These are phyloP conservation scores for Irpex sp. DNA, from an alignment of 1,284 basidiomycete species.

Conservation along the genomic window DNA sequence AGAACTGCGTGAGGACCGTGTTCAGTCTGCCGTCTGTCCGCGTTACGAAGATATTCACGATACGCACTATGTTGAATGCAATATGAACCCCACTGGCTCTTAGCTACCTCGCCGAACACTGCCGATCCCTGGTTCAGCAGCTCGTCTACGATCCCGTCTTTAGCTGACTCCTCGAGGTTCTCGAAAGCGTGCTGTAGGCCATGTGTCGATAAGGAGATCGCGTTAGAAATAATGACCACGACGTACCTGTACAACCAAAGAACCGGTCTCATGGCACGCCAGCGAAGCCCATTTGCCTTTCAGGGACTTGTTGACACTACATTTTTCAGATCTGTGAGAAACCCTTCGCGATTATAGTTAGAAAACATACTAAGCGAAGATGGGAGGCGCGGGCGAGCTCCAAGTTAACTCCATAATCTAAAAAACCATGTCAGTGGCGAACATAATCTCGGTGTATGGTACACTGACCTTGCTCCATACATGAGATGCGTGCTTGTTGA, in stretches of 20 bases:
- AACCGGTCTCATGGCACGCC: slow-evolving; percentile 85
- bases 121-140: slow-evolving; percentile 64
- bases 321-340: background rate
- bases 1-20: slow-evolving; percentile 46
- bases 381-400: slow-evolving; percentile 78
- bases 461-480: slow-evolving; percentile 77
- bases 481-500: slow-evolving; percentile 84
- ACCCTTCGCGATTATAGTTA: slow-evolving; percentile 4
- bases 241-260: slow-evolving; percentile 72
- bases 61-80: slow-evolving; percentile 77
- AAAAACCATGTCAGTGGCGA: background rate
- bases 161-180: slow-evolving; percentile 76
- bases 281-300: slow-evolving; percentile 83
- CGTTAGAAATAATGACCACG: background rate
- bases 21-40: background rate
- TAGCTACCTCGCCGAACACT: slow-evolving; percentile 72
- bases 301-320: slow-evolving; percentile 76
- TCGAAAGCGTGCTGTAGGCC: slow-evolving; percentile 75
- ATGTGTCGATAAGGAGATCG: background rate
- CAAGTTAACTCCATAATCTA: slow-evolving; percentile 83
- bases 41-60: background rate
- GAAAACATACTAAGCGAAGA: slow-evolving; percentile 69
- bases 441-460: background rate
- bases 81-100: slow-evolving; percentile 84
- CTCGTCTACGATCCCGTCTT: slow-evolving; percentile 78